phyloP scores from a whole-genome alignment of 345 rosid species.

The Eucalyptus decipiens region DNA sequence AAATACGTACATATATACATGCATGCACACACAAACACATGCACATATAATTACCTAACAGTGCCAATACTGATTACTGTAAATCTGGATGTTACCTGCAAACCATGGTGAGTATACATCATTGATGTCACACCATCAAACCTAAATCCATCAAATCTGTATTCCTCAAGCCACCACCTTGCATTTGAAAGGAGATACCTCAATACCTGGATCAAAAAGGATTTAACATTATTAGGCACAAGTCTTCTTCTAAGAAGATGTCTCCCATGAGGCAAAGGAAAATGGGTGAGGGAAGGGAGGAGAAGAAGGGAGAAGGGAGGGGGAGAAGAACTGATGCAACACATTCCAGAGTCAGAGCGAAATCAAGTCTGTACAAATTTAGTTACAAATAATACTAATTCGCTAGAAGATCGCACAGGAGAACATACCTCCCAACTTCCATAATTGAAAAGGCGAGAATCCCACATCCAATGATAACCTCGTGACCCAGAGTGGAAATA shows the following conservation, averaged over 20 bases:
- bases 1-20: not conserved
- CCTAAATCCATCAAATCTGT: conserved; percentile 91
- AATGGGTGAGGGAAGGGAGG: not conserved
- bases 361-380: not conserved
- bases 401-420: not conserved
- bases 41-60: not conserved
- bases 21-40: not conserved
- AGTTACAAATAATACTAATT: not conserved
- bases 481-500: conserved; percentile 82
- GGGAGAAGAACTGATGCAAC: not conserved
- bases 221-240: not conserved
- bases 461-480: conserved; percentile 99
- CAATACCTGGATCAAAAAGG: conserved; percentile 43
- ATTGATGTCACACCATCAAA: conserved; percentile 98
- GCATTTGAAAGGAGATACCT: conserved; percentile 92
- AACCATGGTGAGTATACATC: conserved; percentile 98
- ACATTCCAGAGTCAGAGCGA: not conserved
- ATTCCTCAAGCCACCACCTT: conserved; percentile 99
- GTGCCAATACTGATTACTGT: not conserved
- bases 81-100: conserved; percentile 34
- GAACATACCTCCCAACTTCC: conserved; percentile 94
- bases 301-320: not conserved
- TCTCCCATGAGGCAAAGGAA: not conserved
- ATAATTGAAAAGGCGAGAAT: conserved; percentile 94
- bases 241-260: not conserved